A percentile compares a stretch with the other conserved stretches of the same genome.
phyloP scores from a whole-genome alignment of 2,329 filamentous ascomycete genomes.

The Claviceps citrina region DNA sequence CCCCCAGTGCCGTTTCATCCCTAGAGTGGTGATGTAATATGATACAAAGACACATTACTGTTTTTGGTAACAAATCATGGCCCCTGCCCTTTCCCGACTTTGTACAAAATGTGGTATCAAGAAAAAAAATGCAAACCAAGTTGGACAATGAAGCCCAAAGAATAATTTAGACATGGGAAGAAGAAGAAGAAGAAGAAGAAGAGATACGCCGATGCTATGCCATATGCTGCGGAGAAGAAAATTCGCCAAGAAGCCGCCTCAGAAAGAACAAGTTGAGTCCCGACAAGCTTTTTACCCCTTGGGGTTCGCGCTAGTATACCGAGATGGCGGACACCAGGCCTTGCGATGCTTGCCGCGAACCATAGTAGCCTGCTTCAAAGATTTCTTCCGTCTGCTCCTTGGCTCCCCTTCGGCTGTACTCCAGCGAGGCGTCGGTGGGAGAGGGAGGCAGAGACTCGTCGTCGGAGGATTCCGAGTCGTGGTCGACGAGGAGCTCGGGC shows the following conservation, averaged over 20 bases:
- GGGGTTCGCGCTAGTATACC: slow-evolving; percentile 30
- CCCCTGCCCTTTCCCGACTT: no score
- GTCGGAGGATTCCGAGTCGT: slow-evolving; percentile 53
- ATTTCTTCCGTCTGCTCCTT: slow-evolving; percentile 29
- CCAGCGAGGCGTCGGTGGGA: slow-evolving; percentile 41
- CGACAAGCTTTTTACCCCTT: slow-evolving; percentile 3
- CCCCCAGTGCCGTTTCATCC: no score
- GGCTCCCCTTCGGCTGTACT: slow-evolving; percentile 43
- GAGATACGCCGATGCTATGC: slow-evolving; percentile 15
- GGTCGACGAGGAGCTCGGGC: slow-evolving; percentile 52
- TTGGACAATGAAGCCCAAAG: no score
- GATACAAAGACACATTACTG: no score
- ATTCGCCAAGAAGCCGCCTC: no score
- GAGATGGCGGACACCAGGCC: slow-evolving; percentile 40
- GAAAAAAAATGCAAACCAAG: no score
- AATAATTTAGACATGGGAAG: neutral
- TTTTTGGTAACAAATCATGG: no score
- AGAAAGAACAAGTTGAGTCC: no score
- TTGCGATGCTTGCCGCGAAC: slow-evolving; percentile 34
- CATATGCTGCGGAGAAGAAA: slow-evolving; percentile 11
- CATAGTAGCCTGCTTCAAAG: slow-evolving; percentile 36
- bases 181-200: slow-evolving; percentile 9
- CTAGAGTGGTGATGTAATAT: no score
- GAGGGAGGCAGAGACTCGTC: slow-evolving; percentile 68
- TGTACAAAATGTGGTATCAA: no score